Evolutionary conservation across 2,329 filamentous ascomycete genomes (phyloP), one percentile per base, ranked within the genome.

Genomic region (Claviceps sp.): DNA sequence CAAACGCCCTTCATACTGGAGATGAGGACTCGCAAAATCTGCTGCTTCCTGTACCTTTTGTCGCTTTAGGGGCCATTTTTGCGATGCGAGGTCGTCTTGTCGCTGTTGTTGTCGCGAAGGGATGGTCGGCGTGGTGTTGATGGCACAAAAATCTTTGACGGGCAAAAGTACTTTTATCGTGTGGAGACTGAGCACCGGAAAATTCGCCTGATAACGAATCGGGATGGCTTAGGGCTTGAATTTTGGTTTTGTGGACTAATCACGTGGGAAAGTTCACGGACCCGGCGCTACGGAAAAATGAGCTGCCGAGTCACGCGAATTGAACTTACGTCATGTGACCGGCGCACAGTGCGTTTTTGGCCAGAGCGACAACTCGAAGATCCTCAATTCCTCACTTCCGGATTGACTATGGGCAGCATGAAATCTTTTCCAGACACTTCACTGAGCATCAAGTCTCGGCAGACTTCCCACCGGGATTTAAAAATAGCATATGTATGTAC

Each of bases 21-120:
- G n/a, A 71, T 63, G 44, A 79, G 79, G 83, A 84, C 81, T 84
- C 81, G 81, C 81, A 84, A 84, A 80, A 78, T 81, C 80, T 84
- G 81, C 81, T 84, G 74, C 76, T 82, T 42, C 47, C 47, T 49
- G 47, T 49, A 41, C 30, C 45, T 47, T 47, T 47, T 37, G 45
- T 47, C 44, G 44, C 18, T 18, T 47, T 47, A 30, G 45, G 45
- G 18, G 30, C 45, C 30, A 47, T 37, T 47, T 30, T 47, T 34
- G 44, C 26, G 24, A 34, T 46, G 14, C 22, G 24, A 16, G 30
- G 24, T 34, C 18, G 44, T 45, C 11, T 43, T 24, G 41, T 43
- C 41, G 41, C 14, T 43, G 43, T 26, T 16, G 43, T 26, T 22
- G 43, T 30, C 43, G 43, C 43, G 20, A 30, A 8, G 22, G 24